A percentile compares a stretch with the other conserved stretches of the same genome.
Conservation (phyloP, 108 stramenopile species). For the Chaetoceros tenuissimus region DNA sequence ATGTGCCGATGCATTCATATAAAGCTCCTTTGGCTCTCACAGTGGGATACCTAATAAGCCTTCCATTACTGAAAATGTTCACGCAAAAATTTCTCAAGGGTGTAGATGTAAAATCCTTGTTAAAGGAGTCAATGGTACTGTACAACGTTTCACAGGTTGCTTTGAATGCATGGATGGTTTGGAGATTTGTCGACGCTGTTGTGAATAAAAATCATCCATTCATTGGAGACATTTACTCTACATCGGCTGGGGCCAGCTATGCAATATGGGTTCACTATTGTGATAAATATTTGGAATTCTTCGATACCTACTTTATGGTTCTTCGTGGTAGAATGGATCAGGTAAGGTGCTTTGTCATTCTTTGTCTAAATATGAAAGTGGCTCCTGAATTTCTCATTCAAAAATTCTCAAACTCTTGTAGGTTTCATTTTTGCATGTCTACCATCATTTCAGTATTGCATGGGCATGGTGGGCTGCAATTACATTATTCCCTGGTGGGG, state of each 20-base stretch:
- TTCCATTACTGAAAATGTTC: slow-evolving; percentile 54
- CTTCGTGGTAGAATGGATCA: slow-evolving; percentile 82
- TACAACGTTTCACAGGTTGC: slow-evolving; percentile 94
- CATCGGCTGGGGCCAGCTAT: slow-evolving; percentile 48
- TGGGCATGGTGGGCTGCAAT: slow-evolving; percentile 93
- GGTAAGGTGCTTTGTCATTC: slow-evolving; percentile 43
- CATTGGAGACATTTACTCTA: slow-evolving; percentile 57
- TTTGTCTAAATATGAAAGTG: neutral
- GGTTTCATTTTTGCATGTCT: slow-evolving; percentile 98
- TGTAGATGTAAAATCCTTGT: slow-evolving; percentile 58
- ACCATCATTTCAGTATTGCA: slow-evolving; percentile 95
- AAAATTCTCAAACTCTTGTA: slow-evolving; percentile 16
- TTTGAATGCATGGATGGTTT: slow-evolving; percentile 95
- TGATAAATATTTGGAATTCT: slow-evolving; percentile 95
- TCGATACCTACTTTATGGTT: slow-evolving; percentile 98
- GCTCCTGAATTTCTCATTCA: too few species aligned
- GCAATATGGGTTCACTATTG: slow-evolving; percentile 97
- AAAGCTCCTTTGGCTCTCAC: slow-evolving; percentile 49
- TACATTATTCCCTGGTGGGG: slow-evolving; percentile 77
- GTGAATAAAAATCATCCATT: slow-evolving; percentile 68
- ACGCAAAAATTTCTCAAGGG: slow-evolving; percentile 34
- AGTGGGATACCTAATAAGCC: slow-evolving; percentile 52
- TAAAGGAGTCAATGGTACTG: slow-evolving; percentile 81
- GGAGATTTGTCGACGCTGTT: slow-evolving; percentile 56
- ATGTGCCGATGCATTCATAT: slow-evolving; percentile 45